Percentiles rank a stretch among this genome's conserved stretches.
Conservation (phyloP, 768 basidiomycete genomes). For the Phanerodontia chrysosporium region DNA sequence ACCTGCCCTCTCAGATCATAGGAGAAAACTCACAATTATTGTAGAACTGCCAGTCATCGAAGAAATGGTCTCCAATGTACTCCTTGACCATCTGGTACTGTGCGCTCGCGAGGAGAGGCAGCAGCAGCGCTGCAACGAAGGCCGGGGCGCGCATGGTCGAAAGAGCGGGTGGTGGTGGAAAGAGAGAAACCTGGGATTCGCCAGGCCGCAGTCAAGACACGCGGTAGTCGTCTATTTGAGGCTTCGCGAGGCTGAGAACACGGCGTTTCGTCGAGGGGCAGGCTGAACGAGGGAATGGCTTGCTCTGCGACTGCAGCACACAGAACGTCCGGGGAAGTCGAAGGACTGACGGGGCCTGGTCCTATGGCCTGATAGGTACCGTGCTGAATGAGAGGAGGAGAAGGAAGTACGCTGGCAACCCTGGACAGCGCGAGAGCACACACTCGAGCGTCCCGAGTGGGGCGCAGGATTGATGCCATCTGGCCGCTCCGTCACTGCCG, state of each 20-base stretch:
- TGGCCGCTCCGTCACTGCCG: neutral
- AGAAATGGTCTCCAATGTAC: conserved; percentile 60
- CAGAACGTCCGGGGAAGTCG: conserved; percentile 1
- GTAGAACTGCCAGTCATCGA: conserved; percentile 66
- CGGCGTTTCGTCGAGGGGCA: neutral
- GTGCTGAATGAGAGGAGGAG: neutral
- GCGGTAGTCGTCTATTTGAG: neutral
- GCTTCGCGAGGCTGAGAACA: neutral
- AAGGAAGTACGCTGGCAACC: neutral
- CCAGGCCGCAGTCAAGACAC: neutral
- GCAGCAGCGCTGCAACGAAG: neutral
- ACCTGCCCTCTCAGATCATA: neutral
- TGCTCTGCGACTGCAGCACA: neutral
- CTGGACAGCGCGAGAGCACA: neutral
- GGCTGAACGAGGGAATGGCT: neutral
- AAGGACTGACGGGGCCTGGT: neutral
- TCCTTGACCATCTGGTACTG: conserved; percentile 51
- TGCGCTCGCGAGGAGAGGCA: conserved; percentile 13
- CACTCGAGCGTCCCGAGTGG: neutral
- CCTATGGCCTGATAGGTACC: conserved; percentile 8
- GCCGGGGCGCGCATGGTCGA: neutral
- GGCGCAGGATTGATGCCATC: neutral
- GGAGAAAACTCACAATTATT: conserved; percentile 36
- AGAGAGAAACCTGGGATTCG: neutral
- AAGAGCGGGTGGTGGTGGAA: neutral